A percentile compares a stretch with the other conserved stretches of the same genome.
Evolutionary conservation across 306 rosid genomes (phyloP).

Genomic region (Alnus glutinosa): DNA sequence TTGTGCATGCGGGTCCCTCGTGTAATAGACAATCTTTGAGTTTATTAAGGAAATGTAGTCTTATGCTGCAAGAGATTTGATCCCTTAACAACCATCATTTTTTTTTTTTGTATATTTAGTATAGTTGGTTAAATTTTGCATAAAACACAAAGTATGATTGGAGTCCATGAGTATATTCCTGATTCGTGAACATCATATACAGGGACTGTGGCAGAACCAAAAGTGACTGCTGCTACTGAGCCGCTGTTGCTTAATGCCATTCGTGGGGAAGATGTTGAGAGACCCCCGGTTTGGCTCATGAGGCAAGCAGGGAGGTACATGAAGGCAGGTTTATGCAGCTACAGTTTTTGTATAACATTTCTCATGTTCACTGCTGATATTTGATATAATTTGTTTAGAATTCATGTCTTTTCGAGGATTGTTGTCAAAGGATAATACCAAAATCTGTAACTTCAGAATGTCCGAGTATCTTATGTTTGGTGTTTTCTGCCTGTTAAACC

Average conservation of each 20-base stretch:
- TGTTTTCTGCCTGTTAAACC: slow-evolving; percentile 1
- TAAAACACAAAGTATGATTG: background rate
- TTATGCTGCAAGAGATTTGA: background rate
- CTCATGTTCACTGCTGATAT: background rate
- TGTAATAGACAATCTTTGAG: background rate
- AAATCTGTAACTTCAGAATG: slow-evolving; percentile 7
- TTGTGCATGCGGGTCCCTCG: background rate
- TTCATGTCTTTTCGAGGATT: background rate
- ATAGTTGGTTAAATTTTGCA: background rate
- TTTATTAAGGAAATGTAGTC: background rate
- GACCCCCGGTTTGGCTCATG: slow-evolving; percentile 99
- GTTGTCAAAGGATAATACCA: background rate
- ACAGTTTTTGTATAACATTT: slow-evolving; percentile 11
- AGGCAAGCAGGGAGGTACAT: slow-evolving; percentile 99
- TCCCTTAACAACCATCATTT: background rate
- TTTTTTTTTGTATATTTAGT: background rate
- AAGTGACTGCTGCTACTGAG: slow-evolving; percentile 47
- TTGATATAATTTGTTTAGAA: background rate
- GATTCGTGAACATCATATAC: slow-evolving; percentile 26
- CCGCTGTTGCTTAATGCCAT: slow-evolving; percentile 88
- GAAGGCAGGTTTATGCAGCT: slow-evolving; percentile 83
- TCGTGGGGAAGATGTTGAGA: slow-evolving; percentile 75
- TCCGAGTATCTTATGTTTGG: slow-evolving; percentile 11
- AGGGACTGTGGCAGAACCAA: slow-evolving; percentile 74
- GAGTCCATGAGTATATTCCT: slow-evolving; percentile 24